A percentile compares a stretch with the other conserved stretches of the same genome.
Conservation (phyloP, 2,329 filamentous ascomycete genomes). For the Aspergillus felis region DNA sequence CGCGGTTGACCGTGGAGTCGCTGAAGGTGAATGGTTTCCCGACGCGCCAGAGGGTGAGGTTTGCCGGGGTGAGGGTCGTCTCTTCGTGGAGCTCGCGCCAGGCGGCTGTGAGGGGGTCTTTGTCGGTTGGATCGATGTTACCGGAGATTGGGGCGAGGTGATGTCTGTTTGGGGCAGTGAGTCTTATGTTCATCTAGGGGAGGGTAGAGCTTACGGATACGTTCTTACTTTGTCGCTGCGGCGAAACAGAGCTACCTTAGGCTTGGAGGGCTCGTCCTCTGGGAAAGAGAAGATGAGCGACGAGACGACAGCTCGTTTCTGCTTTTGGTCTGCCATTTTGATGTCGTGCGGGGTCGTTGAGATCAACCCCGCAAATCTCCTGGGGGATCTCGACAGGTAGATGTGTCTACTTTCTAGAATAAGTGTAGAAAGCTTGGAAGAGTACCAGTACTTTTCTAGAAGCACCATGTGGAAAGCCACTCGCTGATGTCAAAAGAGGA, state of each 20-base stretch:
- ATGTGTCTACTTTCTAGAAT: neutral
- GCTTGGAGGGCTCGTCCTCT: conserved; percentile 16
- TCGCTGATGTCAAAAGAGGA: neutral
- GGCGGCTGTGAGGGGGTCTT: conserved; percentile 53
- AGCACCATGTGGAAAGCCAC: neutral
- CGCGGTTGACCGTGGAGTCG: conserved; percentile 51
- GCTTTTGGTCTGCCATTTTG: conserved; percentile 2
- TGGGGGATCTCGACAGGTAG: neutral
- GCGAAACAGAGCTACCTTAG: conserved; percentile 58
- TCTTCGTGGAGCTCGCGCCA: conserved; percentile 62
- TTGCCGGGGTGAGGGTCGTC: conserved; percentile 49
- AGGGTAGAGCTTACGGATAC: conserved; percentile 48
- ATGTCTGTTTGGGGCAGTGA: conserved; percentile 38
- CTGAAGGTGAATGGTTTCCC: conserved; percentile 58
- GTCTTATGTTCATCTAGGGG: neutral
- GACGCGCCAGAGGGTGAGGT: conserved; percentile 50
- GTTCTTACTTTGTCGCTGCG: conserved; percentile 58
- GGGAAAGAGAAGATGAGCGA: conserved; percentile 39
- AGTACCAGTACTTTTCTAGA: neutral
- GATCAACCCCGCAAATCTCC: neutral
- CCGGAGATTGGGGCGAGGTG: conserved; percentile 61
- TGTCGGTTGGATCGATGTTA: conserved; percentile 53
- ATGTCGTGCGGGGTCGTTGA: neutral
- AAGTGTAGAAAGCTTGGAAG: neutral
- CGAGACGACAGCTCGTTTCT: conserved; percentile 39